phyloP scores from a whole-genome alignment of 2,329 filamentous ascomycete species.

The Penicillium brasilianum region DNA sequence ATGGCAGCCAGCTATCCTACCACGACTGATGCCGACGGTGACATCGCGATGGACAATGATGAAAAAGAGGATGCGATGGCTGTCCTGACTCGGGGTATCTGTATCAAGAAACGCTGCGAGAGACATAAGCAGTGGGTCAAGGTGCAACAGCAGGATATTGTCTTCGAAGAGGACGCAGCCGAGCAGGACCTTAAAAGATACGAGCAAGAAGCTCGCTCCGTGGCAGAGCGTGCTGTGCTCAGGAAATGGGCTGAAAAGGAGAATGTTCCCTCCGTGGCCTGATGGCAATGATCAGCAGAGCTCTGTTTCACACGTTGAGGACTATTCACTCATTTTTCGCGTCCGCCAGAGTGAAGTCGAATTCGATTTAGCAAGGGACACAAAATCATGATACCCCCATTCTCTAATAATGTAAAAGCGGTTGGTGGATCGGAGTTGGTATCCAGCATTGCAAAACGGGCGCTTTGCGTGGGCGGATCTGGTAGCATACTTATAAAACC shows the following conservation, averaged over 20 bases:
- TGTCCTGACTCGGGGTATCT: slow-evolving; percentile 49
- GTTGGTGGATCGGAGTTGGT: slow-evolving; percentile 36
- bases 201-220: slow-evolving; percentile 47
- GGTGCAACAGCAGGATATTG: slow-evolving; percentile 51
- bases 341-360: slow-evolving; percentile 6
- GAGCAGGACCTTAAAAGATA: slow-evolving; percentile 45
- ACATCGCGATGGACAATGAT: slow-evolving; percentile 41
- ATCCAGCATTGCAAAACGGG: slow-evolving; percentile 29
- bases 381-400: slow-evolving; percentile 36
- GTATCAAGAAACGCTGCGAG: slow-evolving; percentile 54
- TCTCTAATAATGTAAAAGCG: slow-evolving; percentile 21
- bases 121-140: slow-evolving; percentile 56
- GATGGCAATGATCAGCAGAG: slow-evolving; percentile 11
- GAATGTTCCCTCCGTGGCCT: slow-evolving; percentile 28
- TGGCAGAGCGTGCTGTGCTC: slow-evolving; percentile 52
- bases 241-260: slow-evolving; percentile 46
- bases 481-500: slow-evolving; percentile 11
- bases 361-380: slow-evolving; percentile 5
- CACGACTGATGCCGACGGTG: slow-evolving; percentile 38
- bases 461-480: slow-evolving; percentile 24
- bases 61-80: slow-evolving; percentile 37
- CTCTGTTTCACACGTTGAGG: neutral
- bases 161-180: slow-evolving; percentile 50
- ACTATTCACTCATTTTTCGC: neutral
- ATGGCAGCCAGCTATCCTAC: slow-evolving; percentile 35